Base-by-base conservation (phyloP, 805 yeast species). In the Saccharomycopsis fibuligera region DNA sequence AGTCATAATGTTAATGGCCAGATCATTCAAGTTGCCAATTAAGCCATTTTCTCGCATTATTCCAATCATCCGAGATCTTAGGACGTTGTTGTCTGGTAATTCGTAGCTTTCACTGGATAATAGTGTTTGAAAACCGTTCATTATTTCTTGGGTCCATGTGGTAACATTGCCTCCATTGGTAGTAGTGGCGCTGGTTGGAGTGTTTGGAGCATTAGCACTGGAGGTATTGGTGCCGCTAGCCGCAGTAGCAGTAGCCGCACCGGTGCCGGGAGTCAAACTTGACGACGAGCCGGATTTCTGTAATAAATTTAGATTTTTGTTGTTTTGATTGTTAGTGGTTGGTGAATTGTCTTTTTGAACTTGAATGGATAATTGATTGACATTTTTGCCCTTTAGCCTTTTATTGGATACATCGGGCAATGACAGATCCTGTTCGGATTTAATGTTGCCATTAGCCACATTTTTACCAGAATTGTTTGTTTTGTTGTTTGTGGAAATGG, bases 91-190 rank as follows among this genome's bases (percentile, higher is more conserved):
- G 56, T 91, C 98, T 0, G 97, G 97, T 4, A 93, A 63, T 54
- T 90, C 90, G 61, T 73, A 86, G 33, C 78, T 71, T 56, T 91
- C 96, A 1, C 86, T 70, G 2, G 91, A 76, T 31, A 90, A 70
- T 3, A 93, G 91, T 1, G 93, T 78, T 56, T 86, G 88, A 48
- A 87, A 76, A 3, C 93, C 95, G 59, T 83, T 89, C 47, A 83
- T 75, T 16, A 93, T 86, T 60, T 93, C 98, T 63, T 90, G 96
- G 21, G 95, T 87, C 91, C 96, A 89, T 57, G 83, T 83, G 27
- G 81, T 75, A 30, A 86, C 75, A 56, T 76, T 78, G 24, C 25
- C 33, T 10, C 24, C 19, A 4, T 33, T 17, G 17, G 43, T n/a
- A n/a, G n/a, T n/a, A 4, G 23, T 16, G 37, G 37, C 37, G 19